Percentiles rank a stretch among this genome's conserved stretches.
Evolutionary conservation across 805 yeast species (phyloP).

Genomic region (Isabelozyma pseudorhagii): DNA sequence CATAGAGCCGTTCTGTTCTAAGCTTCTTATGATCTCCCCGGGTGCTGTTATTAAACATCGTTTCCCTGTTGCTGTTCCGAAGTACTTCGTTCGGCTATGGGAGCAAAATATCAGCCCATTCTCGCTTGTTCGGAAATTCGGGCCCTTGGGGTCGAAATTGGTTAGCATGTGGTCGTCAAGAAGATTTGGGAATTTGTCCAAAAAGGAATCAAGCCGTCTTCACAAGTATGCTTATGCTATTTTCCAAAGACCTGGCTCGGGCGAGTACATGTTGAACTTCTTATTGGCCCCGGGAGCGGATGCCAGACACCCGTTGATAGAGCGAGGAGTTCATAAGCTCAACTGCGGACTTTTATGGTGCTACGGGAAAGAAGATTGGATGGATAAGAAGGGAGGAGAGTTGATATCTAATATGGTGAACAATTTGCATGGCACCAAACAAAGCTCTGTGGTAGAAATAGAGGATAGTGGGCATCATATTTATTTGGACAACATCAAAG

Average conservation of each 20-base stretch:
- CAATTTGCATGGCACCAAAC: constrained; percentile 5
- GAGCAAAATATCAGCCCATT: constrained; percentile 86
- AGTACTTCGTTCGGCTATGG: constrained; percentile 82
- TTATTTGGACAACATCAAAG: constrained; percentile 62
- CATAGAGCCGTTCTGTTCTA: constrained; percentile 57
- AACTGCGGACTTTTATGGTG: constrained; percentile 73
- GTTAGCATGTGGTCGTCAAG: constrained; percentile 89
- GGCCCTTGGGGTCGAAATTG: constrained; percentile 79
- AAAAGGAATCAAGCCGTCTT: constrained; percentile 46
- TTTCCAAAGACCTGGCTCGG: constrained; percentile 85
- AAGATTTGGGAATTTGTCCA: constrained; percentile 61
- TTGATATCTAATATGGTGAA: constrained; percentile 34
- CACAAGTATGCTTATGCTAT: constrained; percentile 82
- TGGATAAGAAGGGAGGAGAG: constrained; percentile 52
- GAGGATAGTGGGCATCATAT: constrained; percentile 72
- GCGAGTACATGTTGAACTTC: constrained; percentile 86
- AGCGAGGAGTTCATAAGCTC: constrained; percentile 47
- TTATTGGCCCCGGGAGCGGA: constrained; percentile 88
- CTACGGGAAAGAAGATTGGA: constrained; percentile 77
- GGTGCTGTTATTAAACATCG: constrained; percentile 71
- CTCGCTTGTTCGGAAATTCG: constrained; percentile 68
- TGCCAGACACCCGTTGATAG: constrained; percentile 70
- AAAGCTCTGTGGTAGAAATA: constrained; percentile 37
- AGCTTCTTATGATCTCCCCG: constrained; percentile 80
- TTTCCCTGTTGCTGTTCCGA: constrained; percentile 51